Conservation (phyloP, 2,329 filamentous ascomycete genomes). For the Talaromyces verruculosus region DNA sequence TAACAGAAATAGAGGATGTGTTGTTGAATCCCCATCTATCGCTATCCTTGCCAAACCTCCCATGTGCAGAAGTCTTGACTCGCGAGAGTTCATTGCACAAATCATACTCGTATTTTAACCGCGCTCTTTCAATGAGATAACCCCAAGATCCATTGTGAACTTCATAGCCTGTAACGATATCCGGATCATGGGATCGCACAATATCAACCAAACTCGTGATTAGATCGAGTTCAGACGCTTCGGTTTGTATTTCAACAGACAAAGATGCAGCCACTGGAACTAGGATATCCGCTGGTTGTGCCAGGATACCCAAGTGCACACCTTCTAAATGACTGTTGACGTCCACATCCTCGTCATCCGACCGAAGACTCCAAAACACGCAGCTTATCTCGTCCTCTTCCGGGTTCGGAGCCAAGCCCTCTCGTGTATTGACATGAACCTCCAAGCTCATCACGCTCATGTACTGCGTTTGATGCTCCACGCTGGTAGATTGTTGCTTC, state of each 20-base stretch:
- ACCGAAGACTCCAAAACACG: constrained; percentile 86
- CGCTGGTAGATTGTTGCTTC: constrained; percentile 68
- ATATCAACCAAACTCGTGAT: constrained; percentile 84
- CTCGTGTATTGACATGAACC: constrained; percentile 84
- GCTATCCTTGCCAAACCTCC: constrained; percentile 78
- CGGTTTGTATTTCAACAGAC: constrained; percentile 66
- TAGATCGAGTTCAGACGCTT: constrained; percentile 78
- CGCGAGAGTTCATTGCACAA: constrained; percentile 88
- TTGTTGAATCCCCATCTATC: constrained; percentile 94
- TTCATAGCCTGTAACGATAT: constrained; percentile 92
- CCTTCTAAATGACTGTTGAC: constrained; percentile 51
- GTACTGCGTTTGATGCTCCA: constrained; percentile 82
- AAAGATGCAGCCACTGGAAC: constrained; percentile 63
- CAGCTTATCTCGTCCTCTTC: constrained; percentile 85
- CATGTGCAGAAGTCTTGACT: constrained; percentile 79
- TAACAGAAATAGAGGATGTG: constrained; percentile 88
- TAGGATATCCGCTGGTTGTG: constrained; percentile 63
- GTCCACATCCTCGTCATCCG: constrained; percentile 62
- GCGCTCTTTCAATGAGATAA: constrained; percentile 86
- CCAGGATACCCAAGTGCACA: constrained; percentile 68
- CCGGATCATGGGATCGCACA: constrained; percentile 80
- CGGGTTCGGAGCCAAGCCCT: constrained; percentile 78
- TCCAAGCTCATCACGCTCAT: constrained; percentile 98
- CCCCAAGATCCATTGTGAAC: constrained; percentile 94
- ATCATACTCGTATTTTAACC: constrained; percentile 82